phyloP scores from a whole-genome alignment of 2,329 filamentous ascomycete genomes.

The Zymoseptoria ardabiliae region DNA sequence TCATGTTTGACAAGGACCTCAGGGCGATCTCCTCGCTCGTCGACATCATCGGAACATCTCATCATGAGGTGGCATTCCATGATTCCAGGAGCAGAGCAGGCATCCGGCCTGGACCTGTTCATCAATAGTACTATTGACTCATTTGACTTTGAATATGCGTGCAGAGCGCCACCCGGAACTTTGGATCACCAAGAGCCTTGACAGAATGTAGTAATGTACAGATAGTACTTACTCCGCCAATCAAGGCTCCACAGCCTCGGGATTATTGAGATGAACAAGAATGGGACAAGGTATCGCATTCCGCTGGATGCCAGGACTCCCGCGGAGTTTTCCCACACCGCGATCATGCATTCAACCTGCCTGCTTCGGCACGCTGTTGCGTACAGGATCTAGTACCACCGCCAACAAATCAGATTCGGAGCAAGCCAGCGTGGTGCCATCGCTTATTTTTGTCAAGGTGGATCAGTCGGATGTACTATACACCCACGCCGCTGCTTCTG shows the following conservation, averaged over 20 bases:
- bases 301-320: background rate
- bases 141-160: background rate
- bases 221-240: background rate
- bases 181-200: background rate
- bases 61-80: background rate
- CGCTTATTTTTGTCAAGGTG: slow-evolving; percentile 6
- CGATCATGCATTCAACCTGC: slow-evolving; percentile 1
- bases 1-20: background rate
- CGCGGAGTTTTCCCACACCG: background rate
- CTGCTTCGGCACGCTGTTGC: slow-evolving; percentile 16
- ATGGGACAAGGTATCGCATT: background rate
- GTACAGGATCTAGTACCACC: slow-evolving; percentile 17
- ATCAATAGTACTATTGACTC: background rate
- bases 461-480: background rate
- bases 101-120: background rate
- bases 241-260: too few species aligned
- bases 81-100: background rate
- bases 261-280: too few species aligned
- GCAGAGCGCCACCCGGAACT: background rate
- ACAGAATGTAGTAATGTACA: background rate
- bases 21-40: background rate
- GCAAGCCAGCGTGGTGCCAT: slow-evolving; percentile 6
- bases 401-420: slow-evolving; percentile 9
- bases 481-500: background rate
- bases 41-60: background rate